A percentile compares a stretch with the other conserved stretches of the same genome.
These are phyloP conservation scores for Porcisia hertigi DNA, from an alignment of 208 protist genomes.

Conservation along the genomic window DNA sequence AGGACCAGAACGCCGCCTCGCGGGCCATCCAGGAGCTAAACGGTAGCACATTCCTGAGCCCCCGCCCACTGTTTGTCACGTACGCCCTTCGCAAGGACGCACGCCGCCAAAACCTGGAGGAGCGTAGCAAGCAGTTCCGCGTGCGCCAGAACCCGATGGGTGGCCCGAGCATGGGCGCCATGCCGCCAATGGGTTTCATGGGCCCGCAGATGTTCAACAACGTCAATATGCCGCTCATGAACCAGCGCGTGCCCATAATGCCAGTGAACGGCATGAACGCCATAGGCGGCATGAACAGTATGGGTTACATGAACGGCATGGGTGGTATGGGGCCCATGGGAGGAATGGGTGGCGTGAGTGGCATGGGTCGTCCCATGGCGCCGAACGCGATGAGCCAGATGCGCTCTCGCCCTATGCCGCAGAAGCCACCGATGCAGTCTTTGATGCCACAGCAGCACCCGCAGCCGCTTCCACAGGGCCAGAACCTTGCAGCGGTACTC, in stretches of 20 bases:
- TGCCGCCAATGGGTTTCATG: conserved; percentile 49
- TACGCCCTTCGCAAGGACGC: conserved; percentile 97
- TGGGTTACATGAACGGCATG: conserved; percentile 24
- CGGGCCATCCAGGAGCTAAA: conserved; percentile 97
- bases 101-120: conserved; percentile 94
- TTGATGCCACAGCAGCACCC: conserved; percentile 62
- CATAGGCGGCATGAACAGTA: conserved; percentile 43
- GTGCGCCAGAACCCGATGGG: conserved; percentile 75
- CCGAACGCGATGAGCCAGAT: conserved; percentile 83
- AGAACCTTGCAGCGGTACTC: conserved; percentile 75
- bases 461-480: conserved; percentile 42
- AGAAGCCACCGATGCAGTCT: conserved; percentile 69
- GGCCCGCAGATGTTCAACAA: conserved; percentile 63
- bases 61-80: conserved; percentile 97
- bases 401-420: conserved; percentile 50
- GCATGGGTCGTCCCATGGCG: conserved; percentile 49
- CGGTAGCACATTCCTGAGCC: conserved; percentile 94
- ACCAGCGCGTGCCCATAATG: conserved; percentile 82
- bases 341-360: conserved; percentile 30
- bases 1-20: conserved; percentile 93
- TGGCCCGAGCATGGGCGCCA: conserved; percentile 51
- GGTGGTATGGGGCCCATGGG: conserved; percentile 37
- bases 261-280: conserved; percentile 43
- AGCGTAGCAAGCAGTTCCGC: conserved; percentile 83
- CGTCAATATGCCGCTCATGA: conserved; percentile 78